Conservation (phyloP, 495 filamentous ascomycete species). For the Pseudoneurospora amorphoporcata region DNA sequence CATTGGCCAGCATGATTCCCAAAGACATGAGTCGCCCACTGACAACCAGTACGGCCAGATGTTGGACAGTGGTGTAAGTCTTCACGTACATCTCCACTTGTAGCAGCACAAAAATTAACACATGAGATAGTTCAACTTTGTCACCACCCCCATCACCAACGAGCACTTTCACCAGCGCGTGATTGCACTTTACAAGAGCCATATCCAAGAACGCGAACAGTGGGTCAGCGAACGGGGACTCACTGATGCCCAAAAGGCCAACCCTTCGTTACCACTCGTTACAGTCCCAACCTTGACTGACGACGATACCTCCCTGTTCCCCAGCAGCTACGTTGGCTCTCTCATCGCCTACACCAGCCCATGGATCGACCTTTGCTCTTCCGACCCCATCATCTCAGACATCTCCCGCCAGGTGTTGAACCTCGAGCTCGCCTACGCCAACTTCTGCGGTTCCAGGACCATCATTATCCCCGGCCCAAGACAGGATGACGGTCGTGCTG, state of each 20-base stretch:
- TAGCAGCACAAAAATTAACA: slow-evolving; percentile 2
- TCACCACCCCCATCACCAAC: slow-evolving; percentile 83
- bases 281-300: slow-evolving; percentile 61
- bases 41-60: slow-evolving; percentile 55
- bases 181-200: slow-evolving; percentile 48
- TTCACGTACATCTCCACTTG: neutral
- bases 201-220: slow-evolving; percentile 29
- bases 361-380: slow-evolving; percentile 84
- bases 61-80: slow-evolving; percentile 51
- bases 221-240: slow-evolving; percentile 13
- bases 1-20: slow-evolving; percentile 75
- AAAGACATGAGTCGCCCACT: slow-evolving; percentile 49
- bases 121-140: slow-evolving; percentile 72
- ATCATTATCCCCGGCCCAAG: slow-evolving; percentile 71
- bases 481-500: slow-evolving; percentile 30
- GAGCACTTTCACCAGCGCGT: slow-evolving; percentile 70
- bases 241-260: slow-evolving; percentile 11
- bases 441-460: slow-evolving; percentile 81
- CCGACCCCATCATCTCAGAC: slow-evolving; percentile 69
- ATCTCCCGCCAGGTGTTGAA: slow-evolving; percentile 82
- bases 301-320: slow-evolving; percentile 63
- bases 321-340: slow-evolving; percentile 59
- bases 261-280: slow-evolving; percentile 32
- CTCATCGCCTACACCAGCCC: slow-evolving; percentile 64
- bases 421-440: slow-evolving; percentile 85